Evolutionary conservation across 2,329 filamentous ascomycete genomes (phyloP).

Genomic region (Fonsecaea multimorphosa): DNA sequence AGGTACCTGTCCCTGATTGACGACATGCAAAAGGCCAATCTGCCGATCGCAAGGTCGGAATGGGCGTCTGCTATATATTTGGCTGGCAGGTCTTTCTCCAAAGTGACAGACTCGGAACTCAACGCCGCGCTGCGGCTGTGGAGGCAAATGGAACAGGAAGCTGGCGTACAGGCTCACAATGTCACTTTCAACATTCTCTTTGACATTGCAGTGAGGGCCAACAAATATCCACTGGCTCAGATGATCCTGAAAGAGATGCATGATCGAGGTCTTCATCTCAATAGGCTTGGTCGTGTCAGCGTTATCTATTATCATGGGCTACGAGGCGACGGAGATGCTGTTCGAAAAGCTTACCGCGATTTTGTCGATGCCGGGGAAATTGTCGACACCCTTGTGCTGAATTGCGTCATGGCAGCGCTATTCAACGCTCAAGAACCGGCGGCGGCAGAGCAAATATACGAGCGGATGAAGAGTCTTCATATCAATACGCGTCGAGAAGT

Average conservation of each 20-base stretch:
- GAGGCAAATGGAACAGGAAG: constrained; percentile 84
- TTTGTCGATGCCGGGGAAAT: constrained; percentile 86
- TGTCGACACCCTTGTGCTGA: constrained; percentile 84
- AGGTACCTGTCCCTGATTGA: constrained; percentile 83
- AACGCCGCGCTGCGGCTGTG: constrained; percentile 77
- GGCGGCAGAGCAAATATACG: constrained; percentile 80
- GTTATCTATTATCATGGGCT: constrained; percentile 85
- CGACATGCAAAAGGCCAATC: constrained; percentile 76
- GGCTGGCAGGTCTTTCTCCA: constrained; percentile 70
- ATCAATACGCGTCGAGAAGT: constrained; percentile 44
- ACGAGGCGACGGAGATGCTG: constrained; percentile 71
- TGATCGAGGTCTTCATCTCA: constrained; percentile 68
- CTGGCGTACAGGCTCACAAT: constrained; percentile 68
- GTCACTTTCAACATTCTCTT: constrained; percentile 96
- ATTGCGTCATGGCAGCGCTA: constrained; percentile 81
- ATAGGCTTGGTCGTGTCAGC: constrained; percentile 80
- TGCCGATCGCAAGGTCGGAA: constrained; percentile 70
- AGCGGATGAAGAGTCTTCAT: constrained; percentile 76
- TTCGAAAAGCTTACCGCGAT: constrained; percentile 78
- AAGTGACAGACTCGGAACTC: constrained; percentile 64
- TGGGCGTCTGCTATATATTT: constrained; percentile 88
- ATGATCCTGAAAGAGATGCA: constrained; percentile 84
- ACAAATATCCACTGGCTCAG: constrained; percentile 82
- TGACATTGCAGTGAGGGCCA: constrained; percentile 82
- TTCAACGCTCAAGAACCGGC: constrained; percentile 75